Conservation (phyloP, 306 rosid species). For the Dalbergia oliveri region DNA sequence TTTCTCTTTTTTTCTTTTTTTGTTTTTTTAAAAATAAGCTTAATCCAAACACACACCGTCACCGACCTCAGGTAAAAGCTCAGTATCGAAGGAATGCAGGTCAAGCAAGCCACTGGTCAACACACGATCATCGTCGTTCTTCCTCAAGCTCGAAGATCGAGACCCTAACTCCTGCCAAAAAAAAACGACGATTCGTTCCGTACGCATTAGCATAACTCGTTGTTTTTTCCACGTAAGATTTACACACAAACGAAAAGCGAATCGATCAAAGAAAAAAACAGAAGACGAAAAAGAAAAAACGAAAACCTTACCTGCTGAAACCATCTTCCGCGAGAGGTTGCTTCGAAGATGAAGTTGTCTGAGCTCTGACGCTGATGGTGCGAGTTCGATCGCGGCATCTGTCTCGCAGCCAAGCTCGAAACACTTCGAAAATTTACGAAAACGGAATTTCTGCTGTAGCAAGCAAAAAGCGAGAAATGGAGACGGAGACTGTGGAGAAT, state of each 20-base stretch:
- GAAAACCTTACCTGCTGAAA: conserved; percentile 65
- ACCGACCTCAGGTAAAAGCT: conserved; percentile 75
- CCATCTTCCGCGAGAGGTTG: conserved; percentile 63
- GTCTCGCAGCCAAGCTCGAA: conserved; percentile 63
- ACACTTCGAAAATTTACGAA: conserved; percentile 31
- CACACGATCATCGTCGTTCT: conserved; percentile 67
- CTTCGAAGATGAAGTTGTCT: conserved; percentile 62
- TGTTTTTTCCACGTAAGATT: neutral
- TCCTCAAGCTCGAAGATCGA: conserved; percentile 82
- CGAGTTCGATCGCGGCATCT: conserved; percentile 69
- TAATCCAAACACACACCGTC: conserved; percentile 38
- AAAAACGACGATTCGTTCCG: conserved; percentile 26
- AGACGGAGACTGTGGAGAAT: neutral
- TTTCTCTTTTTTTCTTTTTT: too few species aligned
- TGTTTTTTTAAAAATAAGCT: too few species aligned
- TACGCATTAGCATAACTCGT: conserved; percentile 4
- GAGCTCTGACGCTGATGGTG: conserved; percentile 79
- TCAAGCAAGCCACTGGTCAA: conserved; percentile 78
- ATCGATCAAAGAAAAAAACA: neutral
- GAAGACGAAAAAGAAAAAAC: neutral
- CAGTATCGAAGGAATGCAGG: conserved; percentile 81
- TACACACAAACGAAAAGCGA: neutral
- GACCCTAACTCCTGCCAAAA: conserved; percentile 65
- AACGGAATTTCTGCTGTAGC: neutral
- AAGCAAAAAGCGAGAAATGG: neutral